A percentile compares a stretch with the other conserved stretches of the same genome.
Evolutionary conservation across 805 yeast genomes (phyloP).

Genomic region (Suhomyces sp.): DNA sequence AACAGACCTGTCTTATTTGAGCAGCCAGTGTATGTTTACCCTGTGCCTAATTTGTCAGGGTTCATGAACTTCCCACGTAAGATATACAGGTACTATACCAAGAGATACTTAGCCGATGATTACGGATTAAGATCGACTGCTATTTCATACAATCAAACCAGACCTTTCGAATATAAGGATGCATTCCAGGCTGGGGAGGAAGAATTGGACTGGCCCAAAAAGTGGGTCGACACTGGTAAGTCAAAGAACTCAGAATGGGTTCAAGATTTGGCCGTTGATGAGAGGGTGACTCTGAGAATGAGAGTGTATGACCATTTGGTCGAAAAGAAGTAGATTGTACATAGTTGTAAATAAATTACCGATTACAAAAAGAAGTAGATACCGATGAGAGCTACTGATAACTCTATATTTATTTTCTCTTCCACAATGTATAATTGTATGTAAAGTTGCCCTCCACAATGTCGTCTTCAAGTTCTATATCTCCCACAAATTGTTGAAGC

Average conservation of each 20-base stretch:
- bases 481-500: conserved; percentile 41
- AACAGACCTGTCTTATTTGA: conserved; percentile 61
- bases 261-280: conserved; percentile 68
- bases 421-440: conserved; percentile 66
- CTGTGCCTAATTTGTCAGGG: conserved; percentile 78
- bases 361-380: background rate
- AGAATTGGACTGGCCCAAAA: conserved; percentile 82
- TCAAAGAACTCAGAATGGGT: conserved; percentile 87
- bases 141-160: conserved; percentile 48
- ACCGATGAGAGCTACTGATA: background rate
- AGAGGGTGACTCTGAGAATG: conserved; percentile 56
- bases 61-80: conserved; percentile 74
- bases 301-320: conserved; percentile 40
- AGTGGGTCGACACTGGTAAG: conserved; percentile 77
- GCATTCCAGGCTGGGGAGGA: conserved; percentile 51
- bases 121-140: conserved; percentile 56
- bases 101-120: conserved; percentile 67
- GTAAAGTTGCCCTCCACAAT: conserved; percentile 43
- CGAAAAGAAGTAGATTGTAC: conserved; percentile 3
- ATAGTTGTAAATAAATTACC: conserved; percentile 2
- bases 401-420: conserved; percentile 14
- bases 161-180: conserved; percentile 54
- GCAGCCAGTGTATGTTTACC: conserved; percentile 75
- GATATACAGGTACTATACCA: conserved; percentile 74
- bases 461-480: conserved; percentile 24